Conservation (phyloP, 2,329 filamentous ascomycete species). For the Cladophialophora carrionii region DNA sequence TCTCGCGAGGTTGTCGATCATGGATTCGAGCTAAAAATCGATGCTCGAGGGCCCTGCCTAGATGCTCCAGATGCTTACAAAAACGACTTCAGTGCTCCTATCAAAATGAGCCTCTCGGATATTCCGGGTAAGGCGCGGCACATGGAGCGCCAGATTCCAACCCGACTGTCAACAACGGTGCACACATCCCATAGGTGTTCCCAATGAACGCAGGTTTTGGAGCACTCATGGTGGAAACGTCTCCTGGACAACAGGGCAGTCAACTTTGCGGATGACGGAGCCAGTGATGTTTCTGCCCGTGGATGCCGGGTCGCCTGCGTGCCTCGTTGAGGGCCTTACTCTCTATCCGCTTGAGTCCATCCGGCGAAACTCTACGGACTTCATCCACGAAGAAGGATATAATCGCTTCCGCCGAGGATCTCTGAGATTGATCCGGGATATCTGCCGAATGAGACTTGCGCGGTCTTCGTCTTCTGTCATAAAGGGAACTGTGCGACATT, state of each 20-base stretch:
- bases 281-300: constrained; percentile 7
- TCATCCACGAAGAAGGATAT: background rate
- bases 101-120: constrained; percentile 9
- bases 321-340: background rate
- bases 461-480: constrained; percentile 1
- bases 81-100: constrained; percentile 3
- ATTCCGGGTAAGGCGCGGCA: background rate
- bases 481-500: constrained; percentile 3
- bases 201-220: background rate
- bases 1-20: constrained; percentile 6
- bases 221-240: background rate
- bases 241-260: background rate
- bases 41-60: background rate
- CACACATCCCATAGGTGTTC: background rate
- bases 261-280: constrained; percentile 5
- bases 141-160: background rate
- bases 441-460: background rate
- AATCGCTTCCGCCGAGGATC: background rate
- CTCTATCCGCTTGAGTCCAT: background rate
- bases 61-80: background rate
- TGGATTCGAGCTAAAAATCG: constrained; percentile 13
- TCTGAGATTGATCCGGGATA: background rate
- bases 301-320: constrained; percentile 3
- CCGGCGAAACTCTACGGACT: background rate
- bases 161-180: background rate